Percentiles rank a stretch among this genome's conserved stretches.
These are phyloP conservation scores for Furcasterigmium sp. DNA, from an alignment of 2,329 filamentous ascomycete genomes.

Conservation along the genomic window DNA sequence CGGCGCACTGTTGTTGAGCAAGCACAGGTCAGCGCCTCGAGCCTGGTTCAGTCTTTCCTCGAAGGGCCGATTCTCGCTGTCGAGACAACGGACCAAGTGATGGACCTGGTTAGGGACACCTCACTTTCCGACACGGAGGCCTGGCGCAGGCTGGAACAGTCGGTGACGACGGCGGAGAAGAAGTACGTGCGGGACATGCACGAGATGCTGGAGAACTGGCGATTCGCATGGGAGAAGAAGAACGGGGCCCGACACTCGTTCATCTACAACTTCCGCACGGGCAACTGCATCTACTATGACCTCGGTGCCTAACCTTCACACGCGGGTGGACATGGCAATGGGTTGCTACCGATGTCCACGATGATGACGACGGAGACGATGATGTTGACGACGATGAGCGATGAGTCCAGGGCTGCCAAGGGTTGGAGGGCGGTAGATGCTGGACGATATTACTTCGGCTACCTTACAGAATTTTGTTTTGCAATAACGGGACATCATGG, in stretches of 20 bases:
- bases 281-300: slow-evolving; percentile 81
- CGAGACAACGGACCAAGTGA: slow-evolving; percentile 78
- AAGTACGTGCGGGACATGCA: slow-evolving; percentile 81
- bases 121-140: slow-evolving; percentile 73
- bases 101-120: slow-evolving; percentile 71
- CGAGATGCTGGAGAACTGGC: slow-evolving; percentile 65
- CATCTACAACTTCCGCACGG: slow-evolving; percentile 87
- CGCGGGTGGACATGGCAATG: too few relatives aligned
- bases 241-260: slow-evolving; percentile 66
- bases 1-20: slow-evolving; percentile 81
- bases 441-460: too few relatives aligned
- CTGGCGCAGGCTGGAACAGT: slow-evolving; percentile 78
- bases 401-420: too few relatives aligned
- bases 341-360: too few relatives aligned
- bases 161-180: slow-evolving; percentile 68
- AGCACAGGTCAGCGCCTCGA: slow-evolving; percentile 53
- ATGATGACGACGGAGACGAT: too few relatives aligned
- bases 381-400: too few relatives aligned
- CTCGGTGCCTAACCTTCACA: slow-evolving; percentile 42
- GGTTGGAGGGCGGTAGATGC: too few relatives aligned
- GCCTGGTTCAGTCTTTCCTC: slow-evolving; percentile 64
- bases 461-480: too few relatives aligned
- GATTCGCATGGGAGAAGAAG: slow-evolving; percentile 47
- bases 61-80: slow-evolving; percentile 80
- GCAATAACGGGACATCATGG: too few relatives aligned